Percentiles rank a stretch among this genome's conserved stretches.
These are phyloP conservation scores for Ophiostoma perfectum DNA, from an alignment of 2,329 filamentous ascomycete species.

Conservation along the genomic window DNA sequence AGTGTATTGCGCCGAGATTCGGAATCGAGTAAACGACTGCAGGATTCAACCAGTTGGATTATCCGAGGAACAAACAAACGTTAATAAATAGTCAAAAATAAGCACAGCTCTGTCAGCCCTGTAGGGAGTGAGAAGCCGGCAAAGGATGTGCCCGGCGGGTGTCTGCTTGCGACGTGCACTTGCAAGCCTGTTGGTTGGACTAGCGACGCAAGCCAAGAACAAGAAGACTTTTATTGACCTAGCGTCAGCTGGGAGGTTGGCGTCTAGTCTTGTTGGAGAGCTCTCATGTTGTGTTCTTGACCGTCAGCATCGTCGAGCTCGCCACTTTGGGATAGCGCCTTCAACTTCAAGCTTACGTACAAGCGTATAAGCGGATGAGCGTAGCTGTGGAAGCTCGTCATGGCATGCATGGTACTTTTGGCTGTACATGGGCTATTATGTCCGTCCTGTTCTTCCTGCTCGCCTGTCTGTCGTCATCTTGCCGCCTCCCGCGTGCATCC, in stretches of 20 bases:
- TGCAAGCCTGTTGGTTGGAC: too few relatives aligned
- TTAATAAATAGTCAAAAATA: background rate
- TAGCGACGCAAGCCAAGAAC: background rate
- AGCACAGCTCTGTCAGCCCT: background rate
- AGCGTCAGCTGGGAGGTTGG: background rate
- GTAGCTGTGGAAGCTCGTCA: background rate
- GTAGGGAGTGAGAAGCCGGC: constrained; percentile 1
- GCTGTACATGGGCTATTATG: background rate
- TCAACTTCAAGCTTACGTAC: too few relatives aligned
- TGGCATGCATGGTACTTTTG: constrained; percentile 5
- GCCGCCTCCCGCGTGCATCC: background rate
- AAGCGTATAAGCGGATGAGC: too few relatives aligned
- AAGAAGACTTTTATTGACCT: background rate
- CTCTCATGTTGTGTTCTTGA: too few relatives aligned
- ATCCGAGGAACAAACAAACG: too few relatives aligned
- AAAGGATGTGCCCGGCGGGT: background rate
- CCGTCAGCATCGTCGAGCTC: constrained; percentile 4
- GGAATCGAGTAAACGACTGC: background rate
- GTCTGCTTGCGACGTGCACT: background rate
- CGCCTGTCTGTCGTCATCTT: background rate
- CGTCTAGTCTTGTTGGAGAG: background rate
- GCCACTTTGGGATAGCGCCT: background rate
- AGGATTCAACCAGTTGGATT: background rate
- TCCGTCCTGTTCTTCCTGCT: background rate
- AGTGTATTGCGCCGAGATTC: too few relatives aligned